Base-by-base conservation (phyloP, 768 basidiomycete genomes). In the Kwoniella dendrophila region DNA sequence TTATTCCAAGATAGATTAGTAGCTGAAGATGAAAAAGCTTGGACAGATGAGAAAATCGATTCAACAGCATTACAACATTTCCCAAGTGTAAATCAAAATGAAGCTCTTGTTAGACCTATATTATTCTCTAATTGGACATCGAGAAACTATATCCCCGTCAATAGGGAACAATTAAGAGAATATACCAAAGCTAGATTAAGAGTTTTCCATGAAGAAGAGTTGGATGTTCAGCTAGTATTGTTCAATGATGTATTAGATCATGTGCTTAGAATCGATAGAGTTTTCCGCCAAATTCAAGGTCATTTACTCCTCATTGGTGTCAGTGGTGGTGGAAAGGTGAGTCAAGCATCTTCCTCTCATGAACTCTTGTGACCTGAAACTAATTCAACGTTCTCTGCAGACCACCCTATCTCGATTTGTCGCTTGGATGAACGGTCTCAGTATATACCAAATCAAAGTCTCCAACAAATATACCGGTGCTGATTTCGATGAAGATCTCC, bases 121-220 rank as follows among this genome's bases (percentile, higher is more conserved):
- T 81, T 99, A 36, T 99, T 93, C 84, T 98, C 96, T 22, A 98
- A 98, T 78, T 99, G 96, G 96, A 97, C 95, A 0, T 94, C 95
- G 10, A 92, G 94, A 81, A 82, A 97, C 75, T 98, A 98, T 78
- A 86, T 98, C 47, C 88, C 96, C 2, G 95, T 99, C 45, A 91
- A 96, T 64, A 86, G 96, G 51, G 95, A 96, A 71, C 83, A 85
- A 33, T 86, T 99, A 11, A 87, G 96, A 47, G 96, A 98, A 71
- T 97, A 94, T 78, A 94, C 92, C 22, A 97, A 97, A 80, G 94
- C 95, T 20, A 88, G 96, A 43, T 84, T 99, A 20, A 87, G 91
- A 11, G 90, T 98, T n/a, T 99, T 98, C 81, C 96, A 98, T 71
- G 96, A 99, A 78, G 96, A 98, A 81, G 96, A 99, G 80, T 81